Conservation (phyloP, 257 asterid species). For the Parsonsia alboflavescens region DNA sequence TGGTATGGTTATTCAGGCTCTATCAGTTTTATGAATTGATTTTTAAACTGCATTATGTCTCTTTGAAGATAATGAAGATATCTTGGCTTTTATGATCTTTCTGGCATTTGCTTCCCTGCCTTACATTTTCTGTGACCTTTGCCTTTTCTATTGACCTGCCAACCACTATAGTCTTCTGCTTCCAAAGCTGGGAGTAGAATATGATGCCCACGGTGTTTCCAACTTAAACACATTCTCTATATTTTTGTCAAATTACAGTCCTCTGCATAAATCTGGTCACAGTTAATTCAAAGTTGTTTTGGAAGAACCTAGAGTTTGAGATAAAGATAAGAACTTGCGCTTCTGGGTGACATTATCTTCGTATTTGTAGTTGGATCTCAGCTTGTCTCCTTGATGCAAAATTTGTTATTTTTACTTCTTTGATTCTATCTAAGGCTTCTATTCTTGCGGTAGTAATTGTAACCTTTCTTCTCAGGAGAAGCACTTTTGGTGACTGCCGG, state of each 20-base stretch:
- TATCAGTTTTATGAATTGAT: background rate
- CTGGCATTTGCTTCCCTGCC: background rate
- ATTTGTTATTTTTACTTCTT: background rate
- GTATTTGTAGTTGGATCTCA: background rate
- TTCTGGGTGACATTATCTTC: background rate
- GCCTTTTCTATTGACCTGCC: background rate
- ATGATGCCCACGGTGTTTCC: background rate
- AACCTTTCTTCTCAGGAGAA: conserved; percentile 70
- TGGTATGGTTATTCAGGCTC: background rate
- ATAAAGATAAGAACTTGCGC: background rate
- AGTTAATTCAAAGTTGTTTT: background rate
- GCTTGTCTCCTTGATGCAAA: background rate
- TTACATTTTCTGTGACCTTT: background rate
- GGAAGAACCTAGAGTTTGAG: background rate
- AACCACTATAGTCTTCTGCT: background rate
- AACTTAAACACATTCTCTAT: background rate
- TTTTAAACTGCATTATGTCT: background rate
- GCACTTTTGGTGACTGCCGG: conserved; percentile 84
- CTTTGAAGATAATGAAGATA: too few species aligned
- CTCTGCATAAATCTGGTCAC: background rate
- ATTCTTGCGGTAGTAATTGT: background rate
- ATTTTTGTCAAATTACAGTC: background rate
- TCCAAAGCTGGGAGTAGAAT: background rate
- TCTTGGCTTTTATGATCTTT: background rate
- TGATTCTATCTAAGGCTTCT: background rate